A percentile compares a stretch with the other conserved stretches of the same genome.
Conservation (phyloP, 768 basidiomycete species). For the Suillus placidus region DNA sequence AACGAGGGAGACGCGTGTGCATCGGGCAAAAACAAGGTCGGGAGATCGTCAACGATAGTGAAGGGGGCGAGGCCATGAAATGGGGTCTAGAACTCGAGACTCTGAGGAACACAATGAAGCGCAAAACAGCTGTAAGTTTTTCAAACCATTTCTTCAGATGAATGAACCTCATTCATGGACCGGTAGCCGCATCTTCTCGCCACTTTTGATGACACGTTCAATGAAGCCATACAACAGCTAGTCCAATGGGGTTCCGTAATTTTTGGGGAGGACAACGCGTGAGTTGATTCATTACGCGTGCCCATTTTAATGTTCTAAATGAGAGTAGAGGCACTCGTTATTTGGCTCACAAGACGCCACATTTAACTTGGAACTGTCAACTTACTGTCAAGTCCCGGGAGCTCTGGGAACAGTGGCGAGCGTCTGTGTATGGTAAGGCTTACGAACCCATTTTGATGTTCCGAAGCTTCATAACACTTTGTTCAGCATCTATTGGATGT, state of each 20-base stretch:
- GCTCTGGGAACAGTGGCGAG: slow-evolving; percentile 69
- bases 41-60: slow-evolving; percentile 39
- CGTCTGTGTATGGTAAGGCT: slow-evolving; percentile 59
- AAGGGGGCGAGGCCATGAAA: slow-evolving; percentile 71
- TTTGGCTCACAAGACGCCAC: slow-evolving; percentile 70
- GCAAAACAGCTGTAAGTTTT: slow-evolving; percentile 54
- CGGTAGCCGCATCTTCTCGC: slow-evolving; percentile 56
- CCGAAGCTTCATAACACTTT: slow-evolving; percentile 21
- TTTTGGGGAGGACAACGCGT: slow-evolving; percentile 66
- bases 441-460: slow-evolving; percentile 13
- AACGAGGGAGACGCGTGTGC: slow-evolving; percentile 69
- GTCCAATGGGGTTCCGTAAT: slow-evolving; percentile 74
- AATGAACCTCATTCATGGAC: slow-evolving; percentile 23
- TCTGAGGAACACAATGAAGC: slow-evolving; percentile 59
- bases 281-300: slow-evolving; percentile 39
- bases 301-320: slow-evolving; percentile 23
- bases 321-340: slow-evolving; percentile 66
- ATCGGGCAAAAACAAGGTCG: slow-evolving; percentile 44
- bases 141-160: slow-evolving; percentile 13
- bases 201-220: slow-evolving; percentile 72
- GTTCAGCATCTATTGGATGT: slow-evolving; percentile 32
- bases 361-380: slow-evolving; percentile 67
- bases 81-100: slow-evolving; percentile 72
- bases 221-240: slow-evolving; percentile 78
- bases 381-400: slow-evolving; percentile 67